Evolutionary conservation across 2,329 filamentous ascomycete genomes (phyloP).

Genomic region (Sporothrix globosa): DNA sequence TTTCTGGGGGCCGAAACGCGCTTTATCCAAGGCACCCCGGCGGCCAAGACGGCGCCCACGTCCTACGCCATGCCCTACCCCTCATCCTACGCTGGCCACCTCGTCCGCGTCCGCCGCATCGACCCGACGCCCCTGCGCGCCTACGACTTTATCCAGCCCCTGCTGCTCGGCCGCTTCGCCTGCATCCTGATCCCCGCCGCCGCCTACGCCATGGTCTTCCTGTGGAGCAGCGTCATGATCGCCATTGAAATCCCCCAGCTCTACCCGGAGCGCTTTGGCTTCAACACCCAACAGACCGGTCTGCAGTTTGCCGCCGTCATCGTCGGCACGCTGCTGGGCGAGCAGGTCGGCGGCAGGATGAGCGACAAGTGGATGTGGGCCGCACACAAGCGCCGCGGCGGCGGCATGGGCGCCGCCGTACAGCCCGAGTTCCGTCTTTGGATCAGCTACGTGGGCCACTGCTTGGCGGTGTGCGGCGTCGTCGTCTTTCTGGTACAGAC

Average conservation of each 20-base stretch:
- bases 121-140: constrained; percentile 54
- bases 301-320: constrained; percentile 62
- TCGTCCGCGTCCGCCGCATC: constrained; percentile 53
- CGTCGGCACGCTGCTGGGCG: constrained; percentile 60
- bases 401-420: constrained; percentile 40
- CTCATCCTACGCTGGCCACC: too few species aligned
- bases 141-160: constrained; percentile 58
- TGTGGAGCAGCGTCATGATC: constrained; percentile 56
- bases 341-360: constrained; percentile 58
- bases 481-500: constrained; percentile 57
- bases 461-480: constrained; percentile 55
- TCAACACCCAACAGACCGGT: constrained; percentile 61
- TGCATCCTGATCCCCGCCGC: constrained; percentile 55
- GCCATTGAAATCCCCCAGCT: constrained; percentile 64
- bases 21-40: constrained; percentile 48
- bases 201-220: constrained; percentile 61
- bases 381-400: constrained; percentile 42
- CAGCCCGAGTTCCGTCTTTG: constrained; percentile 59
- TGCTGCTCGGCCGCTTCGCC: constrained; percentile 48
- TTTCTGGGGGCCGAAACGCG: constrained; percentile 60
- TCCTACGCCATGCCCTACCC: constrained; percentile 47
- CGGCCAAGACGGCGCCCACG: not conserved
- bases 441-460: constrained; percentile 58
- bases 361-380: constrained; percentile 58
- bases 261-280: constrained; percentile 57